A percentile compares a stretch with the other conserved stretches of the same genome.
phyloP scores from a whole-genome alignment of 2,329 filamentous ascomycete species.

The Pseudopyricularia cyperi region DNA sequence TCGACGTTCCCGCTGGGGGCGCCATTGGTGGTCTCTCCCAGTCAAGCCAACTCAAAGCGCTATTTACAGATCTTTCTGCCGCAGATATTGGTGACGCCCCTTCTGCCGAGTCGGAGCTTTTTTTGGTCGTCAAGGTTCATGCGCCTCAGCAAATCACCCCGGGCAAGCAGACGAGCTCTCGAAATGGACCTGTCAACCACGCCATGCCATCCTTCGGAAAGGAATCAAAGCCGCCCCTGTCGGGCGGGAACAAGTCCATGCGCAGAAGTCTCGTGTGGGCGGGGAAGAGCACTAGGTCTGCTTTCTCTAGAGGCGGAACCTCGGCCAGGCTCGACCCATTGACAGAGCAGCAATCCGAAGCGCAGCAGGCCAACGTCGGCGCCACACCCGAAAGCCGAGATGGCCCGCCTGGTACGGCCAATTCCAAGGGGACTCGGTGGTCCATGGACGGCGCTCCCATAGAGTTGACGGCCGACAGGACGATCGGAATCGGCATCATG shows the following conservation, averaged over 20 bases:
- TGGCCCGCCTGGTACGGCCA: constrained; percentile 37
- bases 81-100: constrained; percentile 54
- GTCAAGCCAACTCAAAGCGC: constrained; percentile 60
- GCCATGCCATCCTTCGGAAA: constrained; percentile 22
- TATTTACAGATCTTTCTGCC: constrained; percentile 77
- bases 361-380: constrained; percentile 18
- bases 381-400: constrained; percentile 29
- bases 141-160: constrained; percentile 34
- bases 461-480: constrained; percentile 45
- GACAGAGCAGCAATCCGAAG: constrained; percentile 34
- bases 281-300: constrained; percentile 39
- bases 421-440: constrained; percentile 28
- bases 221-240: constrained; percentile 35
- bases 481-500: constrained; percentile 64
- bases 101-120: constrained; percentile 59
- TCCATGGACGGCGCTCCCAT: constrained; percentile 18
- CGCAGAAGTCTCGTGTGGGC: constrained; percentile 61
- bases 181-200: constrained; percentile 33
- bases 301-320: constrained; percentile 33
- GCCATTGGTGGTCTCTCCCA: constrained; percentile 52
- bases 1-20: constrained; percentile 65
- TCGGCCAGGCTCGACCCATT: constrained; percentile 42
- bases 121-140: constrained; percentile 71
- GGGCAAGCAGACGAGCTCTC: constrained; percentile 34
- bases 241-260: constrained; percentile 37